Percentiles rank a stretch among this genome's conserved stretches.
Conservation (phyloP, 2,329 filamentous ascomycete genomes). For the Colletotrichum siamense region DNA sequence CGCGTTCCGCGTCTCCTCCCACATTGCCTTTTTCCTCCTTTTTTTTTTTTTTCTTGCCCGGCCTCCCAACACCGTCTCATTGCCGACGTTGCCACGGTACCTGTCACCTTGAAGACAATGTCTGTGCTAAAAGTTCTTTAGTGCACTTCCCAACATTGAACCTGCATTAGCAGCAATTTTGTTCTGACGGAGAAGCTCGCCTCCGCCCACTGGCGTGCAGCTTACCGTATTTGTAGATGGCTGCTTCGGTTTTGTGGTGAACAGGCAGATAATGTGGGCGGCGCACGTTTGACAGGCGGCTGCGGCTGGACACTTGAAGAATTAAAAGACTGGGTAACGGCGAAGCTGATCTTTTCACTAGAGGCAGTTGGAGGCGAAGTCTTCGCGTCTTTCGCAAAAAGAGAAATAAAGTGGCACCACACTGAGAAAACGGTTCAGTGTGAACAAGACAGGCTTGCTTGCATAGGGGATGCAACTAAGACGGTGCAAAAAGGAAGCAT, state of each 20-base stretch:
- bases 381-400: not conserved
- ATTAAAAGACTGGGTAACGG: not conserved
- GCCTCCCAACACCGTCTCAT: not conserved
- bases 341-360: not conserved
- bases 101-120: not conserved
- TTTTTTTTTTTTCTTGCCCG: not conserved
- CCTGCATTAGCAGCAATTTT: not conserved
- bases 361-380: not conserved
- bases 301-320: not conserved
- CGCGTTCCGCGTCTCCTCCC: not conserved
- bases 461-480: not conserved
- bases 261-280: not conserved
- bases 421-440: not conserved
- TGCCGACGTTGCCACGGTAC: not conserved
- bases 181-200: not conserved
- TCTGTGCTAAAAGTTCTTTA: not conserved
- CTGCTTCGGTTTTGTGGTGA: not conserved
- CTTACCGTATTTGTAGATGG: not conserved
- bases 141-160: not conserved
- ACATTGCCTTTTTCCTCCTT: not conserved
- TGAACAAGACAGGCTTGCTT: not conserved
- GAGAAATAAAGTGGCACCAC: not conserved
- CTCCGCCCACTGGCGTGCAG: not conserved
- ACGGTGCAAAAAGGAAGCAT: not conserved
- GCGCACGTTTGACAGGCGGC: not conserved